Evolutionary conservation across 202 grass and related monocot species (phyloP).

Genomic region (Carex arenaria): DNA sequence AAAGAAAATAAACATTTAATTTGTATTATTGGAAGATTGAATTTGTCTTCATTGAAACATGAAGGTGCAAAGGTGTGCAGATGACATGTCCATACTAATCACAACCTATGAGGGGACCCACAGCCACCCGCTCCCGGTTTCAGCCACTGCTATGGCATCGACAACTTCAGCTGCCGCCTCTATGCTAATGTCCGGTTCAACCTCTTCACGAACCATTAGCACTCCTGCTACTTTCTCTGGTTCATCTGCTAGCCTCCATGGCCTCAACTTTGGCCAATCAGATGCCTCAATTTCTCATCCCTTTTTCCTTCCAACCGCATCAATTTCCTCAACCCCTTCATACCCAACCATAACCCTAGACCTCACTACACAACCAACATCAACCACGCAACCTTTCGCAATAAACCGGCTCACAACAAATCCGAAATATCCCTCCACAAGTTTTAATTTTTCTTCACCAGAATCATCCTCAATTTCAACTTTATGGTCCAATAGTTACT

Average conservation of each 20-base stretch:
- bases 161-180: slow-evolving; percentile 81
- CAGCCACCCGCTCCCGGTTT: slow-evolving; percentile 69
- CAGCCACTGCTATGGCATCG: slow-evolving; percentile 84
- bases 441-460: slow-evolving; percentile 61
- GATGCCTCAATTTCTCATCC: not conserved
- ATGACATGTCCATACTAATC: slow-evolving; percentile 89
- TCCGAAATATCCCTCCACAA: slow-evolving; percentile 50
- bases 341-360: slow-evolving; percentile 80
- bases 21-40: not conserved
- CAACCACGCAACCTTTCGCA: slow-evolving; percentile 43
- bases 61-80: slow-evolving; percentile 83
- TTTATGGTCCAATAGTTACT: slow-evolving; percentile 45
- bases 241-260: slow-evolving; percentile 9
- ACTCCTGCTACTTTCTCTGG: not conserved
- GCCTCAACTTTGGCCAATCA: slow-evolving; percentile 38
- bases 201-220: slow-evolving; percentile 27
- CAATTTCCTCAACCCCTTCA: slow-evolving; percentile 45
- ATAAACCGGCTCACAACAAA: slow-evolving; percentile 11
- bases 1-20: slow-evolving; percentile 14
- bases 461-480: slow-evolving; percentile 30
- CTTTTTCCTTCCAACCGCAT: slow-evolving; percentile 44
- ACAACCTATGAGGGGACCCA: slow-evolving; percentile 92
- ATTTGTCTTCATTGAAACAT: not conserved
- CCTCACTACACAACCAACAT: slow-evolving; percentile 67
- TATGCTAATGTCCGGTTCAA: slow-evolving; percentile 72